Base-by-base conservation (phyloP, 768 basidiomycete genomes). In the Lyophyllum atratum region DNA sequence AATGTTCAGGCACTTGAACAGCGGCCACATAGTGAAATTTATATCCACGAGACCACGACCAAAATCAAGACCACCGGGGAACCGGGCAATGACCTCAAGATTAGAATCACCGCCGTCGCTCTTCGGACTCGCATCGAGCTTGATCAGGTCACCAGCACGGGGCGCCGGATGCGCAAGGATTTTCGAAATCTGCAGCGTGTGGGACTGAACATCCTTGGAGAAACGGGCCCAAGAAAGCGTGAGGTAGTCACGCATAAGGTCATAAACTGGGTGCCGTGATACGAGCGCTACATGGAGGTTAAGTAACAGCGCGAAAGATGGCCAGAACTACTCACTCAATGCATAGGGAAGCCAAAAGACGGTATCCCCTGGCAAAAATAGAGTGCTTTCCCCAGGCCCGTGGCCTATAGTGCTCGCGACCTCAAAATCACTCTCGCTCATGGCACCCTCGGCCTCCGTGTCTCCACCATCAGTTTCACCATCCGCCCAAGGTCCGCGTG, bases 261-360 rank as follows among this genome's bases (percentile, higher is more conserved):
- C 93, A 74, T 95, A 97, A 61, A 97, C 92, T 0, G 95, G 95
- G 70, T 92, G 91, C 22, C 92, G 87, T 47, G 95, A 96, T 26
- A 95, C 93, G 66, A 93, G 80, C 15, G 89, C 91, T 92, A 62
- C n/a, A 42, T 58, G 49, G 47, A 28, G 11, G 11, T 2, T 45
- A 12, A 59, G 43, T 31, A 63, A 25, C 69, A 47, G 47, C 25
- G 19, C 49, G 44, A 25, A 49, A 19, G 45, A 22, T 49, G 62
- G 25, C 59, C 9, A 49, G 43, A 31, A 56, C 37, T 43, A 80
- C 88, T 71, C 66, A 93, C 93, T 93, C 39, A 97, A 76, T 1
- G 92, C 90, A 67, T 95, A 96, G 3, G 95, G 95, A 37, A 97
- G 81, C 95, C 95, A 97, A 67, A 95, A 95, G 28, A 93, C 92